Conservation (phyloP, 805 yeast species). For the Teunomyces atbi region DNA sequence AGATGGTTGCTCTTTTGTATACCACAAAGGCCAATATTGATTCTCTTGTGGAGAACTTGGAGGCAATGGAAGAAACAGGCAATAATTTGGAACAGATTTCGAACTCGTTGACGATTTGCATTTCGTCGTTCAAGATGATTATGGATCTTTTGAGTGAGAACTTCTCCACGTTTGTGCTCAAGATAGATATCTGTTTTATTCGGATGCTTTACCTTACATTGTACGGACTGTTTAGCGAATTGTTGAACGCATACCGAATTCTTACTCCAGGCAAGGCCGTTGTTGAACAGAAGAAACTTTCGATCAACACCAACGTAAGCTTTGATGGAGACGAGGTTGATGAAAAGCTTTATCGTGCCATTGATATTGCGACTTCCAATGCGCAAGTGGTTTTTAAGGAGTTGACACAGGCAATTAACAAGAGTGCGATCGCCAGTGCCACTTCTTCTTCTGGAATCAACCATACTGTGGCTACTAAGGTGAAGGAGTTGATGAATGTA, state of each 20-base stretch:
- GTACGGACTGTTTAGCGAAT: slow-evolving; percentile 63
- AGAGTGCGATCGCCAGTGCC: slow-evolving; percentile 55
- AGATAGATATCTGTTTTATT: slow-evolving; percentile 62
- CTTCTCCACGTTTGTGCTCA: slow-evolving; percentile 47
- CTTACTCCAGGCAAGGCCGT: slow-evolving; percentile 23
- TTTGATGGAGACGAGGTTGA: slow-evolving; percentile 54
- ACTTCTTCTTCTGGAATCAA: slow-evolving; percentile 20
- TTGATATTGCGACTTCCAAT: slow-evolving; percentile 59
- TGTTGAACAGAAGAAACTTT: slow-evolving; percentile 13
- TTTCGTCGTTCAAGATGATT: slow-evolving; percentile 51
- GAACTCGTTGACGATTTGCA: slow-evolving; percentile 30
- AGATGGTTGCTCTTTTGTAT: slow-evolving; percentile 50
- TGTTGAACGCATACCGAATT: slow-evolving; percentile 61
- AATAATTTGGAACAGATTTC: slow-evolving; percentile 30
- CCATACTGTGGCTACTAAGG: slow-evolving; percentile 55
- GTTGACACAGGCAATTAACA: slow-evolving; percentile 63
- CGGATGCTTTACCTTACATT: slow-evolving; percentile 61
- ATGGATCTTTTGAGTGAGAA: slow-evolving; percentile 48
- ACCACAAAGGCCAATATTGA: slow-evolving; percentile 56
- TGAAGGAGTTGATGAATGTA: slow-evolving; percentile 72
- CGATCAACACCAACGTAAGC: slow-evolving; percentile 19
- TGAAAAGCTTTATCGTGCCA: slow-evolving; percentile 61
- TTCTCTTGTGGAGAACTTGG: slow-evolving; percentile 55
- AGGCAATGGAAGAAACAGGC: slow-evolving; percentile 44
- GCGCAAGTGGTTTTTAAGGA: slow-evolving; percentile 80